Percentiles rank a stretch among this genome's conserved stretches.
Conservation (phyloP, 306 rosid species). For the Styphnolobium japonicum region DNA sequence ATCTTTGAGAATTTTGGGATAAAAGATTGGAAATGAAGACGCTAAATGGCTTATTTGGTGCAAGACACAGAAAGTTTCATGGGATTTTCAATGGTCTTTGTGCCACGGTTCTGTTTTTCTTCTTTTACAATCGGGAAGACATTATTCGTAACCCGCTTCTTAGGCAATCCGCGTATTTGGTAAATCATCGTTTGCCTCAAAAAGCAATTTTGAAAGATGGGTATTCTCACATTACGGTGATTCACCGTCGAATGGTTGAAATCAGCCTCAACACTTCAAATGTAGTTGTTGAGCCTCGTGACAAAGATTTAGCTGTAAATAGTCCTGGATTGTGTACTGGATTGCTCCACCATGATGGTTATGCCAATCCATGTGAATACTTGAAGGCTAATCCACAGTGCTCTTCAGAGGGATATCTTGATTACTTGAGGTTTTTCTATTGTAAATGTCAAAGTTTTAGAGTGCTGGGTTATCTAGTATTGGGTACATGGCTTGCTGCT, state of each 20-base stretch:
- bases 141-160: conserved; percentile 43
- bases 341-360: conserved; percentile 52
- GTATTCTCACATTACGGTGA: conserved; percentile 7
- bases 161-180: conserved; percentile 35
- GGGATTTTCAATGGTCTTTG: conserved; percentile 44
- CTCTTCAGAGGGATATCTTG: conserved; percentile 64
- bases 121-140: conserved; percentile 42
- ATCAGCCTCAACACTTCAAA: conserved; percentile 16
- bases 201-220: conserved; percentile 21
- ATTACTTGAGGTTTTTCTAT: conserved; percentile 70
- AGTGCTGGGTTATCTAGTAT: conserved; percentile 59
- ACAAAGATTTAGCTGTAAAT: background rate
- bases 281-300: conserved; percentile 21
- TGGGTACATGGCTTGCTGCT: conserved; percentile 76
- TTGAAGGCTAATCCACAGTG: conserved; percentile 80
- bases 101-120: conserved; percentile 38
- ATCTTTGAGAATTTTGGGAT: background rate
- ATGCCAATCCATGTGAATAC: conserved; percentile 58
- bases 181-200: conserved; percentile 9
- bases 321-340: conserved; percentile 51
- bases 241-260: conserved; percentile 45
- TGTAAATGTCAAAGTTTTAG: conserved; percentile 63
- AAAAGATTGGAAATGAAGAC: conserved; percentile 25
- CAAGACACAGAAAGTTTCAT: conserved; percentile 24
- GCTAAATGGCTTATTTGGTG: conserved; percentile 27